These are phyloP conservation scores for Aspergillus jensenii DNA, from an alignment of 2,329 filamentous ascomycete genomes.

Conservation along the genomic window DNA sequence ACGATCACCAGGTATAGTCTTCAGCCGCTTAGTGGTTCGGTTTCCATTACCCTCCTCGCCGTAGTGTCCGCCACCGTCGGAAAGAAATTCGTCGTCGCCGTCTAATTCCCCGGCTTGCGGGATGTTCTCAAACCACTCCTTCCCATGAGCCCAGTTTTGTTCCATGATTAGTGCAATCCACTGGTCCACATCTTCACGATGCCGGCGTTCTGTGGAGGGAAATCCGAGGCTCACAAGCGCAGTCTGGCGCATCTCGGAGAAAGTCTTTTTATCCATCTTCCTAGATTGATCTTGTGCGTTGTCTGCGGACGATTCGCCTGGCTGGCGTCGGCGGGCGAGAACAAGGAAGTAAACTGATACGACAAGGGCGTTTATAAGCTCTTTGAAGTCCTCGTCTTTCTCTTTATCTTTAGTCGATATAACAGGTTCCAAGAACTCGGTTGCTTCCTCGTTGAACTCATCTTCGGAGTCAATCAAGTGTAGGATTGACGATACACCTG, in stretches of 20 bases:
- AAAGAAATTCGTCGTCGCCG: conserved; percentile 33
- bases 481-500: conserved; percentile 64
- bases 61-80: conserved; percentile 37
- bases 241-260: conserved; percentile 40
- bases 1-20: conserved; percentile 14
- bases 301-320: conserved; percentile 8
- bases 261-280: conserved; percentile 43
- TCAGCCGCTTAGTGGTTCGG: conserved; percentile 27
- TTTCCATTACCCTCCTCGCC: conserved; percentile 32
- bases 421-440: conserved; percentile 38
- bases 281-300: conserved; percentile 19
- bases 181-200: conserved; percentile 56
- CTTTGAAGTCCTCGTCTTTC: conserved; percentile 48
- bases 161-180: conserved; percentile 59
- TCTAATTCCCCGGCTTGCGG: conserved; percentile 38
- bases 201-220: conserved; percentile 43
- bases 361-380: conserved; percentile 38
- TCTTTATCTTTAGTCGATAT: conserved; percentile 44
- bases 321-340: conserved; percentile 51
- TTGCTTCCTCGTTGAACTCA: conserved; percentile 40
- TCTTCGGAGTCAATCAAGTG: conserved; percentile 49
- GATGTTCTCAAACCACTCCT: conserved; percentile 68
- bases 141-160: conserved; percentile 53
- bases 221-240: conserved; percentile 38
- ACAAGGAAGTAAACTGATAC: conserved; percentile 48